Conservation (phyloP, 805 yeast species). For the Candida hispaniensis region DNA sequence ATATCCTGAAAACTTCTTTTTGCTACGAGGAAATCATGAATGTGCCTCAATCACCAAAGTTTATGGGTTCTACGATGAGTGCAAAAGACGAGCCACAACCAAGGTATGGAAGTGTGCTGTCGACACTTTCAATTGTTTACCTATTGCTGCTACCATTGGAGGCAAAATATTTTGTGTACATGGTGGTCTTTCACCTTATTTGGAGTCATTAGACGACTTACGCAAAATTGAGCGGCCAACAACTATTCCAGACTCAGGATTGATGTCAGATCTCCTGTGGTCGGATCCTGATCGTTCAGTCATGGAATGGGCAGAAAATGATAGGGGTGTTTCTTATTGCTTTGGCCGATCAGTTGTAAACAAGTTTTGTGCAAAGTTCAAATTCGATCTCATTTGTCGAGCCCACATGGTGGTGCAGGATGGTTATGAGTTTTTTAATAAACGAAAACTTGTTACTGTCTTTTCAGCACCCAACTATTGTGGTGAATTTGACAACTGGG, state of each 20-base stretch:
- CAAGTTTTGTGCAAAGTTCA: constrained; percentile 56
- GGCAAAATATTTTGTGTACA: constrained; percentile 83
- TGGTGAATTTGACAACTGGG: constrained; percentile 79
- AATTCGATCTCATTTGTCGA: constrained; percentile 63
- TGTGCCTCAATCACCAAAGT: constrained; percentile 91
- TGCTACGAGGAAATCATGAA: constrained; percentile 89
- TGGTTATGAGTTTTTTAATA: constrained; percentile 60
- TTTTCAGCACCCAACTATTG: constrained; percentile 63
- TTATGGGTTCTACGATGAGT: constrained; percentile 92
- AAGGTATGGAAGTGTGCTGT: constrained; percentile 84
- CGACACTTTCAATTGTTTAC: constrained; percentile 85
- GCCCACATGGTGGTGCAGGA: constrained; percentile 79
- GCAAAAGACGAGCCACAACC: constrained; percentile 79
- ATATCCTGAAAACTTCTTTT: constrained; percentile 85
- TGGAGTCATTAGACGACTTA: constrained; percentile 61
- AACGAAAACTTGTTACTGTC: constrained; percentile 55
- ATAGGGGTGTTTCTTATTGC: constrained; percentile 66
- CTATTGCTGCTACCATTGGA: constrained; percentile 86
- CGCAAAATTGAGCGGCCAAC: constrained; percentile 61
- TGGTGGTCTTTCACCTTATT: constrained; percentile 65
- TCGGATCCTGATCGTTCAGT: constrained; percentile 68
- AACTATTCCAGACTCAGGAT: constrained; percentile 67
- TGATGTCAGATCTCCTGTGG: constrained; percentile 63
- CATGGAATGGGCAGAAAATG: constrained; percentile 73
- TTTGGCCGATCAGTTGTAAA: constrained; percentile 63